Evolutionary conservation across 257 asterid genomes (phyloP), one percentile per base, ranked within the genome.

Genomic region (Solanum etuberosum): DNA sequence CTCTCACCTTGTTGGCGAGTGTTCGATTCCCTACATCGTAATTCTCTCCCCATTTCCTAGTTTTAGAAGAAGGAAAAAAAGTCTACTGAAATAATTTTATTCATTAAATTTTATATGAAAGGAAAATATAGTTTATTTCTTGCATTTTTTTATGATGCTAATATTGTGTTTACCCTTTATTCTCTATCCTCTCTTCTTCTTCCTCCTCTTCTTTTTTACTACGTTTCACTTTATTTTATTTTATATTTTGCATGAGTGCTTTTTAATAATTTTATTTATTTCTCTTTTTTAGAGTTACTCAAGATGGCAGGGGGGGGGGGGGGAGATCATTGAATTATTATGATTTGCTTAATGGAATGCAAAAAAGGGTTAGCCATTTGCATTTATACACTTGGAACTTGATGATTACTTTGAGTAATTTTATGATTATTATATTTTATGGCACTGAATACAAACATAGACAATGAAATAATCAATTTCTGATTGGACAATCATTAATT

Each of bases 231-330:
- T 9, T 23, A 25, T 59, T 65, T 42, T 84, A 20, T 25, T 65
- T 27, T 65, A 2, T 18, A 29, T 40, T 18, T 61, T 54, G 20
- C 20, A 57, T 84, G 42, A 37, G 48, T 25, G 38, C 14, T 18
- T 32, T 83, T 23, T n/a, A 48, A 48, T 6, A 38, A 48, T 78
- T 86, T 74, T 25, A 63, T 59, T 76, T 84, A 46, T 61, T 88
- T 83, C 68, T 35, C 29, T 83, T 71, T 86, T 89, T 87, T 82
- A 46, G 31, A 85, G 68, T 81, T 61, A 91, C 87, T 86, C 65
- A 38, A 27, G 14, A 32, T 43, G 4, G 20, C 37, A 20, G 12
- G 18, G 54, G 48, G 23, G 35, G 4, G 20, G n/a, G 10, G 12
- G 18, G 54, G 48, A 14, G 35, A 10, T 34, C 67, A 8, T 63